phyloP scores from a whole-genome alignment of 768 basidiomycete genomes.

The Pleurotus citrinopileatus region DNA sequence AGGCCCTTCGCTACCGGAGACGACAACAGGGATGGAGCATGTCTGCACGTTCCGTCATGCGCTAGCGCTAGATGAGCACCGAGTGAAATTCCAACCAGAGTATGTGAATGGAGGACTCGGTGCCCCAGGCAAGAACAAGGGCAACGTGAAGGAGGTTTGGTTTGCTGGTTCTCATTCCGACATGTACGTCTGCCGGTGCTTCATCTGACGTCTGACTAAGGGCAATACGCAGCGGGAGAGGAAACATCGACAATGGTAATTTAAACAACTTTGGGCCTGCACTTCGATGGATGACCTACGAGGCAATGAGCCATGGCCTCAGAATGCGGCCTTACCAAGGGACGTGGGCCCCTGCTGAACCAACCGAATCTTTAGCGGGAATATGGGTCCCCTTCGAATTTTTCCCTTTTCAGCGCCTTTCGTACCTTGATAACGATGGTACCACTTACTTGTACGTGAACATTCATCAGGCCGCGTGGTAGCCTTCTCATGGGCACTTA shows the following conservation, averaged over 20 bases:
- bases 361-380: neutral
- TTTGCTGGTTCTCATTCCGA: conserved; percentile 27
- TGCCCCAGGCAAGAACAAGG: neutral
- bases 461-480: neutral
- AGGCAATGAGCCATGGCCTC: neutral
- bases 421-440: neutral
- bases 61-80: conserved; percentile 42
- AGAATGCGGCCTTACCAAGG: neutral
- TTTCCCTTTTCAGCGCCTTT: neutral
- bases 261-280: conserved; percentile 18
- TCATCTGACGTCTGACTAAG: neutral
- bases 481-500: neutral
- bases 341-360: neutral
- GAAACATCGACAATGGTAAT: conserved; percentile 16
- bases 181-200: conserved; percentile 21
- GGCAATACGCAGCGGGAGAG: conserved; percentile 13
- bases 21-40: conserved; percentile 23
- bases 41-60: conserved; percentile 44
- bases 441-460: neutral
- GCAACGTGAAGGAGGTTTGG: conserved; percentile 29
- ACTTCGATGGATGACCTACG: conserved; percentile 15
- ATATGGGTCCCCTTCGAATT: conserved; percentile 1
- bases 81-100: conserved; percentile 46
- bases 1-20: conserved; percentile 27
- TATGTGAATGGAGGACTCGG: conserved; percentile 18